phyloP scores from a whole-genome alignment of 202 grass and related monocot species.

The Carex sylvatica region DNA sequence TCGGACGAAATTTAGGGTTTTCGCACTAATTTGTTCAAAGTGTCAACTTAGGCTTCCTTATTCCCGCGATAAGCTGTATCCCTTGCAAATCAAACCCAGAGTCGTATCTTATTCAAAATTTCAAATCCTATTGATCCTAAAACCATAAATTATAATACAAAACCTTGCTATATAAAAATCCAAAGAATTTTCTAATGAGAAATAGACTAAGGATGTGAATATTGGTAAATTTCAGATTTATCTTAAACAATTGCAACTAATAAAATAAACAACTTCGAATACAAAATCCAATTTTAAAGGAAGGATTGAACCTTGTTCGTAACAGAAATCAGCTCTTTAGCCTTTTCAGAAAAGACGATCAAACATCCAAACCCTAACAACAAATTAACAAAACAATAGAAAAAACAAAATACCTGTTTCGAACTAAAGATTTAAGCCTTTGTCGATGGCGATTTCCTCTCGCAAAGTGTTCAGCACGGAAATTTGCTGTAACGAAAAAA shows the following conservation, averaged over 20 bases:
- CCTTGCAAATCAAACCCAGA: background rate
- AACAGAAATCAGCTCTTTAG: background rate
- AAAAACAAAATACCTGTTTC: background rate
- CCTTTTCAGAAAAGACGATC: background rate
- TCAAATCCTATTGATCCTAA: background rate
- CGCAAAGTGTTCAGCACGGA: slow-evolving; percentile 10
- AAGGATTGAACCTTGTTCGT: background rate
- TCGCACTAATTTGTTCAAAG: background rate
- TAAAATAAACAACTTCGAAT: background rate
- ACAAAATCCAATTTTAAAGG: background rate
- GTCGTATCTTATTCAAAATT: background rate
- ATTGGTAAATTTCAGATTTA: background rate
- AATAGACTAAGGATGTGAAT: background rate
- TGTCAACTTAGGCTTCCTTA: background rate
- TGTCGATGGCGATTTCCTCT: slow-evolving; percentile 22
- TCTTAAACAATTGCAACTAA: background rate
- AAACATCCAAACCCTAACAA: slow-evolving; percentile 15
- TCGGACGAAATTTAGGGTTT: background rate
- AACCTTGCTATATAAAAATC: background rate
- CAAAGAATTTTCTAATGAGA: background rate
- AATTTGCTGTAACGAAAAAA: slow-evolving; percentile 12
- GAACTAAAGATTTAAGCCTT: slow-evolving; percentile 10
- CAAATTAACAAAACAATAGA: background rate
- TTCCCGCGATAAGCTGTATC: background rate
- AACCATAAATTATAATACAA: background rate